Conservation (phyloP, 305 asterid species). For the Fraxinus sp. region DNA sequence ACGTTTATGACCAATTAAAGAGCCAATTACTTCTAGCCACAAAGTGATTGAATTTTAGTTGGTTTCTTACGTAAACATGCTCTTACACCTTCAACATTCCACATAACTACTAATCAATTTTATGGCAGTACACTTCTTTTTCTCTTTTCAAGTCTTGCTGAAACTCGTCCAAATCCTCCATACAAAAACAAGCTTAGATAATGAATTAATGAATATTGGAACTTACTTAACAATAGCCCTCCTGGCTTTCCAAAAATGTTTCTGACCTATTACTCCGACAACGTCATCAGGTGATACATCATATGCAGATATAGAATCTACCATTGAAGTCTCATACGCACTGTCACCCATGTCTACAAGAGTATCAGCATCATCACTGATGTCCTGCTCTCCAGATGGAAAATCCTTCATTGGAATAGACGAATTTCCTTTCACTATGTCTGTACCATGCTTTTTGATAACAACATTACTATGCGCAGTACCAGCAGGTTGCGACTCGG, state of each 20-base stretch:
- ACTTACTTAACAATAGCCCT: slow-evolving; percentile 82
- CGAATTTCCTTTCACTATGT: slow-evolving; percentile 29
- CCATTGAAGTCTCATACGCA: slow-evolving; percentile 65
- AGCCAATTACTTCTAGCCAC: background rate
- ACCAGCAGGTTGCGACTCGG: slow-evolving; percentile 21
- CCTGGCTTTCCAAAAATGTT: slow-evolving; percentile 88
- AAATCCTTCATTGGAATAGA: slow-evolving; percentile 28
- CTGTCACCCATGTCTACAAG: slow-evolving; percentile 51
- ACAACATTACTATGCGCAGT: slow-evolving; percentile 22
- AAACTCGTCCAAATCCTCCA: background rate
- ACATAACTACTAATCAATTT: background rate
- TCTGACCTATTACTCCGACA: slow-evolving; percentile 75
- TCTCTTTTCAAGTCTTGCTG: background rate
- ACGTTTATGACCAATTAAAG: background rate
- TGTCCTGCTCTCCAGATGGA: slow-evolving; percentile 34
- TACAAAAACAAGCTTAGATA: slow-evolving; percentile 3
- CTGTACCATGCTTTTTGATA: slow-evolving; percentile 16
- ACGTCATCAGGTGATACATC: slow-evolving; percentile 78
- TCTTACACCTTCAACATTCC: background rate
- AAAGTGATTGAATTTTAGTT: background rate
- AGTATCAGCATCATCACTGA: slow-evolving; percentile 36
- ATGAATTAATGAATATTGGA: slow-evolving; percentile 9
- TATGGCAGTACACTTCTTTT: background rate
- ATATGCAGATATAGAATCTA: slow-evolving; percentile 52
- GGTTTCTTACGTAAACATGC: background rate